Percentiles rank a stretch among this genome's conserved stretches.
Evolutionary conservation across 208 protist species (phyloP).

Genomic region (Acanthamoeba divionensis): DNA sequence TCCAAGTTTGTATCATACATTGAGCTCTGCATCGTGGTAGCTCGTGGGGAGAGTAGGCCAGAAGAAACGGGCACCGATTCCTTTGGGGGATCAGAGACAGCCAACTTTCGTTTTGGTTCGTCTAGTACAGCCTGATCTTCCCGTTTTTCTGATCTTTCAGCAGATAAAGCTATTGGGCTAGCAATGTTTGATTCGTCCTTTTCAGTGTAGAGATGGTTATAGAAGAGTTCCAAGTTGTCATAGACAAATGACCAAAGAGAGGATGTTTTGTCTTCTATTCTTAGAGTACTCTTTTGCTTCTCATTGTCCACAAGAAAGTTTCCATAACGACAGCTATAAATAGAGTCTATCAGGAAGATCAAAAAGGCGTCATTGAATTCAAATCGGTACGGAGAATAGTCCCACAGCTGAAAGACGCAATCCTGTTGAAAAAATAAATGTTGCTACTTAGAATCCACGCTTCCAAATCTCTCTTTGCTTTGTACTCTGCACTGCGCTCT

Average conservation of each 20-base stretch:
- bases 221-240: conserved; percentile 3
- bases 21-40: background rate
- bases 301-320: background rate
- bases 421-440: background rate
- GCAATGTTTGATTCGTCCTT: too few relatives aligned
- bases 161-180: background rate
- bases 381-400: conserved; percentile 5
- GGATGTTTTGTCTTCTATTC: background rate
- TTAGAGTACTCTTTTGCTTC: background rate
- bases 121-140: background rate
- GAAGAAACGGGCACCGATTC: background rate
- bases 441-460: background rate
- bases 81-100: background rate
- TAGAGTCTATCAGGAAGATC: background rate
- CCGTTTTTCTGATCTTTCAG: too few relatives aligned
- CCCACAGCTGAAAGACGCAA: conserved; percentile 49
- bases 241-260: background rate
- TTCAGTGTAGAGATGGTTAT: background rate
- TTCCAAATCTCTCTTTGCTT: background rate
- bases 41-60: background rate
- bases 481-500: background rate
- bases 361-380: conserved; percentile 29
- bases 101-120: background rate
- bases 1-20: background rate
- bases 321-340: conserved; percentile 11